These are phyloP conservation scores for Delonix regia DNA, from an alignment of 306 rosid genomes.

Conservation along the genomic window DNA sequence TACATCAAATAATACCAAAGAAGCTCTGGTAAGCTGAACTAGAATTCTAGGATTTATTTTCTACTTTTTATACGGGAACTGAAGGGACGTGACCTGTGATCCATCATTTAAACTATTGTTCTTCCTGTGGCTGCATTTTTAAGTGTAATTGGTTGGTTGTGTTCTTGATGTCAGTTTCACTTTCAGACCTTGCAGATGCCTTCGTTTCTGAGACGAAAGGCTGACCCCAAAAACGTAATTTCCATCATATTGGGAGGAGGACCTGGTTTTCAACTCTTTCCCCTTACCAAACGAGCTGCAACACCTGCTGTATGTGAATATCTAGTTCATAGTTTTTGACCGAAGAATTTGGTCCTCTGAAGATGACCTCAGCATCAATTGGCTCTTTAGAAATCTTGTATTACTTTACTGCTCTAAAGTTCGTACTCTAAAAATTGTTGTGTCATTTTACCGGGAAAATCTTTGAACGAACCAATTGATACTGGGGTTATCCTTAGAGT, in stretches of 20 bases:
- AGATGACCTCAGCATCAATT: not conserved
- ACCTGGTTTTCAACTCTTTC: conserved; percentile 79
- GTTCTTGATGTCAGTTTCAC: conserved; percentile 28
- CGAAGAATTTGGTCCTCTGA: not conserved
- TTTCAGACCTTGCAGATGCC: conserved; percentile 72
- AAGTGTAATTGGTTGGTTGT: conserved; percentile 4
- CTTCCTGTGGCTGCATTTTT: conserved; percentile 16
- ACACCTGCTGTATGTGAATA: conserved; percentile 64
- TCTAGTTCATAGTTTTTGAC: not conserved
- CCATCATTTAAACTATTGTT: not conserved
- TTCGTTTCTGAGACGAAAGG: conserved; percentile 52
- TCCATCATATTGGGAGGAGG: conserved; percentile 92
- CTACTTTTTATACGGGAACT: too few species aligned
- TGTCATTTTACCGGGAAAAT: not conserved
- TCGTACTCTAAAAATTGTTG: not conserved
- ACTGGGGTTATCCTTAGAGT: too few species aligned
- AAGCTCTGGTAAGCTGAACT: conserved; percentile 57
- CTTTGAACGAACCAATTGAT: not conserved
- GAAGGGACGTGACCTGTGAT: not conserved
- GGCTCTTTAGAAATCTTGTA: not conserved
- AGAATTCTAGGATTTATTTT: not conserved
- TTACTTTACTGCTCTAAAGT: not conserved
- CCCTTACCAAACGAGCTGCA: conserved; percentile 80
- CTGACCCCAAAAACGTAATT: conserved; percentile 77
- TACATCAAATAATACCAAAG: conserved; percentile 59